Evolutionary conservation across 345 rosid species (phyloP), one percentile per base, ranked within the genome.

Genomic region (Arabidopsis arenosa): DNA sequence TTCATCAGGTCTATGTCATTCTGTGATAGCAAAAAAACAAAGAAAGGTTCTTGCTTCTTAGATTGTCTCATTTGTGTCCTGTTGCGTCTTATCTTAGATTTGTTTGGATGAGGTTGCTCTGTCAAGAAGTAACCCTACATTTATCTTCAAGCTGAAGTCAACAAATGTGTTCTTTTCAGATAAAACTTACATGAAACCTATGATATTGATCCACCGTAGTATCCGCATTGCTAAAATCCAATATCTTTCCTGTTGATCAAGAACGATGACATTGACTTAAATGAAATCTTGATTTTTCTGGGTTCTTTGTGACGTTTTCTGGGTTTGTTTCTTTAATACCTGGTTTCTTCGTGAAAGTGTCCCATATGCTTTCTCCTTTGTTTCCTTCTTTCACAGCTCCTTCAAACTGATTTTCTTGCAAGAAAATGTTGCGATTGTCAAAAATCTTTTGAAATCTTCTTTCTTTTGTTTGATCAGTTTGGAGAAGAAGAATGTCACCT

Each of bases 151-250:
- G 59, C 62, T 14, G 66, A 69, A 61, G 78, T 64, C 73, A 75
- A 75, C 53, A 26, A 14, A 49, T 48, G 8, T 21, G 67, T 63
- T 4, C 40, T 8, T 5, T 41, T 40, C 11, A 15, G 61, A 39
- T 32, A 44, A 63, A 61, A 62, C 73, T 77, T 78, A 92, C 97
- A 87, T 87, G 81, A 63, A 83, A 90, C 40, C 96, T 75, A 69
- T 92, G 96, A 82, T 92, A 94, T 57, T 92, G 98, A 86, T 94
- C 98, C 9, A 92, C 96, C 2, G 97, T 84, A 1, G 82, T 86
- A 76, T 94, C 96, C 68, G 96, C 98, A 92, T 89, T 90, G 90
- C 98, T 94, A 78, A 92, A 90, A 78, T 94, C 98, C 79, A 92
- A 21, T 65, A 94, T 94, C 82, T 82, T 94, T 36, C 97, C 97